These are phyloP conservation scores for Pichia sp. DNA, from an alignment of 1,139 yeast species.

Conservation along the genomic window DNA sequence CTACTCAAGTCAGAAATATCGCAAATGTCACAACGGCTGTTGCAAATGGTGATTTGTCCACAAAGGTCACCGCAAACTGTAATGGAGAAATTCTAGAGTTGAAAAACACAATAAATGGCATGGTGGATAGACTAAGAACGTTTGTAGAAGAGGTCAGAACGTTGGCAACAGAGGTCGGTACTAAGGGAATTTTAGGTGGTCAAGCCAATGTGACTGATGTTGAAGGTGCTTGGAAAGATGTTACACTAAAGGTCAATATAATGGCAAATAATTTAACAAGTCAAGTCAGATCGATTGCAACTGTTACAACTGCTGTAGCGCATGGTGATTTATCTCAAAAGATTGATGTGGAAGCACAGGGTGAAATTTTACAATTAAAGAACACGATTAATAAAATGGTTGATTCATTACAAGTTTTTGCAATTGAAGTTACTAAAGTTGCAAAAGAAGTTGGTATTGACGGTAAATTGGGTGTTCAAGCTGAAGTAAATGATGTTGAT, in stretches of 20 bases:
- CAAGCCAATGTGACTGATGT: constrained; percentile 90
- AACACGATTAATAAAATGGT: constrained; percentile 87
- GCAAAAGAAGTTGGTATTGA: constrained; percentile 92
- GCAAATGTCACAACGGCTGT: constrained; percentile 91
- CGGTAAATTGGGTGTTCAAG: constrained; percentile 87
- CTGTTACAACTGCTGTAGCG: constrained; percentile 89
- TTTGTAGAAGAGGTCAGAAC: constrained; percentile 89
- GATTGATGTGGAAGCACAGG: constrained; percentile 86
- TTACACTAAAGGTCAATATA: constrained; percentile 79
- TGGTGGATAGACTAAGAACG: constrained; percentile 84
- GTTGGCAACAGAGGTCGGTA: constrained; percentile 82
- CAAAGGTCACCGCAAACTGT: constrained; percentile 84
- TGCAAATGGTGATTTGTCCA: constrained; percentile 82
- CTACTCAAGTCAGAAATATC: constrained; percentile 83
- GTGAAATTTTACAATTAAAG: constrained; percentile 72
- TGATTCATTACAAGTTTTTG: constrained; percentile 81
- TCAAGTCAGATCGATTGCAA: constrained; percentile 85
- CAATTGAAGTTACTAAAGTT: constrained; percentile 81
- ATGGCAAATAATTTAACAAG: constrained; percentile 88
- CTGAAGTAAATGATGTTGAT: constrained; percentile 84
- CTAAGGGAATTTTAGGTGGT: constrained; percentile 84
- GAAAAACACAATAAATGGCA: constrained; percentile 75
- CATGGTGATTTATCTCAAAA: constrained; percentile 86
- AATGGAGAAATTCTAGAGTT: constrained; percentile 80
- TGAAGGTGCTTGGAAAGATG: constrained; percentile 91